Base-by-base conservation (phyloP, 2,329 filamentous ascomycete species). In the Metarhizium sp. region DNA sequence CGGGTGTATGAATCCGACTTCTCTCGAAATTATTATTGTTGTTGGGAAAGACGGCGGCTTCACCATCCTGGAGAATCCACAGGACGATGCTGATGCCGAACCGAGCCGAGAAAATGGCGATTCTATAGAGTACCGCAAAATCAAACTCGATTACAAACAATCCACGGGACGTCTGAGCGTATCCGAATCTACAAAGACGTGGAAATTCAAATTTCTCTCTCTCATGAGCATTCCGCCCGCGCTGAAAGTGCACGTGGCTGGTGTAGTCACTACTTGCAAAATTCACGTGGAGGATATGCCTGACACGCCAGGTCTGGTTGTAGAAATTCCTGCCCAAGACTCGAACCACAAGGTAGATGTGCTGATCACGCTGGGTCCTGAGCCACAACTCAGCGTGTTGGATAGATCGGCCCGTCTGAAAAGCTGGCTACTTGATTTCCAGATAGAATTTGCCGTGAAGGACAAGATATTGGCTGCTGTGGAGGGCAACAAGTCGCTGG, bases 21-120 rank as follows among this genome's bases (percentile, higher is more conserved):
- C 4, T 25, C 46, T 56, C 4, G 54, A 56, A 32, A 18, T 53
- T 6, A 14, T 56, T 13, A 29, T 53, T 16, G 36, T 53, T 4
- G 38, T 56, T 8, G 54, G 54, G 14, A 52, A 56, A 34, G 54
- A 56, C 46, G 54, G 34, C 14, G 25, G 50, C 11, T 56, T 56
- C 7, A 53, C 51, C 50, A 52, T 56, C 6, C 16, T 50, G 3
- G 54, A 56, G 16, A 50, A 56, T n/a, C 46, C 45, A 10, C 29
- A 34, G 2, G 54, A 56, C 34, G 54, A 56, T 47, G 10, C 4
- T 40, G 4, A 20, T 8, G 14, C 47, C 10, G 29, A 47, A 3
- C 13, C 7, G 11, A 48, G 11, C 8, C 11, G 11, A 11, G 36
- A 45, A 4, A 18, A 55, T 20, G 30, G 42, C 6, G 11, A 18